Percentiles rank a stretch among this genome's conserved stretches.
Conservation (phyloP, 106 monocot species). For the Ottelia alismoides region DNA sequence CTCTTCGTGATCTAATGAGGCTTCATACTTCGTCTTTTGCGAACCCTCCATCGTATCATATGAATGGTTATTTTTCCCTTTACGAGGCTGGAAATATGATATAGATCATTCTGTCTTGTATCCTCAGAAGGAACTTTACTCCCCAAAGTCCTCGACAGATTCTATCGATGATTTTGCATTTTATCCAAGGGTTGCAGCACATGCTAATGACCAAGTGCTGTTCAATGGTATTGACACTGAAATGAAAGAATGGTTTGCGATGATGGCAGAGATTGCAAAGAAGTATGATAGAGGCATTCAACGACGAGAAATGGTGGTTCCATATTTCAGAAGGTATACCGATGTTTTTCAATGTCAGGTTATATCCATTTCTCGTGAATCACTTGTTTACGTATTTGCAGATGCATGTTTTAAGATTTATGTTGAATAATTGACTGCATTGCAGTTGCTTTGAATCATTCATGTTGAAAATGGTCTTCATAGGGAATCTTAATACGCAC, state of each 20-base stretch:
- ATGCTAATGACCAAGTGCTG: slow-evolving; percentile 34
- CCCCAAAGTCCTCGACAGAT: slow-evolving; percentile 19
- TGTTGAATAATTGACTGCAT: no score
- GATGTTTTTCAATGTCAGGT: background rate
- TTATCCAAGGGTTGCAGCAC: slow-evolving; percentile 12
- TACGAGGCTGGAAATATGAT: slow-evolving; percentile 18
- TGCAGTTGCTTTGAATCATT: no score
- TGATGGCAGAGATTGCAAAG: slow-evolving; percentile 33
- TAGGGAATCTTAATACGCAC: no score
- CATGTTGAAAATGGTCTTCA: no score
- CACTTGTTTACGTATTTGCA: no score
- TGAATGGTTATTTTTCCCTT: slow-evolving; percentile 16
- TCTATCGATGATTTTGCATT: slow-evolving; percentile 6
- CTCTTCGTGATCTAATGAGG: slow-evolving; percentile 32
- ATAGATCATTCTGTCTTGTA: slow-evolving; percentile 19
- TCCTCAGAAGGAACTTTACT: slow-evolving; percentile 18
- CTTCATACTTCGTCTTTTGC: slow-evolving; percentile 17
- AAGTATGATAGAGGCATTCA: slow-evolving; percentile 12
- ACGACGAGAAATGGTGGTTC: slow-evolving; percentile 54
- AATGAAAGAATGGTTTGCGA: slow-evolving; percentile 43
- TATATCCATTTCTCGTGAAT: background rate
- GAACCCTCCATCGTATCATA: background rate
- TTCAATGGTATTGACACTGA: slow-evolving; percentile 31
- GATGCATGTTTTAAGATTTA: no score
- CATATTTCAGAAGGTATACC: slow-evolving; percentile 65